phyloP scores from a whole-genome alignment of 2,329 filamentous ascomycete genomes.

The Septoria petroselini region DNA sequence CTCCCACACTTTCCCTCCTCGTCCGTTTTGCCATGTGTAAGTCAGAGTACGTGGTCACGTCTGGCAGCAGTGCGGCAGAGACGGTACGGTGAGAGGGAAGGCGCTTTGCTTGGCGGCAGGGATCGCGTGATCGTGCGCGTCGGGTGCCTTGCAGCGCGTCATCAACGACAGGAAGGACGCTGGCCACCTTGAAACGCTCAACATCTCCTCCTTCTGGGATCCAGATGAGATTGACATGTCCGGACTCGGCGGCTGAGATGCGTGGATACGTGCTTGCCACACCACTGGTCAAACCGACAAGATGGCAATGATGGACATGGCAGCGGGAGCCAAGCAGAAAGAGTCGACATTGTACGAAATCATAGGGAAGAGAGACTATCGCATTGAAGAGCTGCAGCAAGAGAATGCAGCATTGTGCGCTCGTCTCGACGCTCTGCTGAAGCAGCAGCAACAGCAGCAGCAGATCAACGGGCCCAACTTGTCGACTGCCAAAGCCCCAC shows the following conservation, averaged over 20 bases:
- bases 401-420: constrained; percentile 28
- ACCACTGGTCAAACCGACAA: not conserved
- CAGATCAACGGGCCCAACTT: no score
- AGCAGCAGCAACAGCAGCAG: constrained; percentile 9
- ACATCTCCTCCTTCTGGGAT: no score
- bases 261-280: not conserved
- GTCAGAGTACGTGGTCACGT: no score
- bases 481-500: not conserved
- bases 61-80: no score
- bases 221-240: constrained; percentile 2
- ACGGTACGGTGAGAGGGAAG: no score
- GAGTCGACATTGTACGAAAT: constrained; percentile 8
- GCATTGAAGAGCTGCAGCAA: constrained; percentile 26
- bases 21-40: constrained; percentile 40
- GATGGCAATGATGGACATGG: not conserved
- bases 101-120: no score
- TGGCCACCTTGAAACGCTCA: no score
- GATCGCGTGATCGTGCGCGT: not conserved
- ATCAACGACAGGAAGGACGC: no score
- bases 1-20: constrained; percentile 33
- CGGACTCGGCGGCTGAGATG: constrained; percentile 1
- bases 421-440: constrained; percentile 13
- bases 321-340: not conserved
- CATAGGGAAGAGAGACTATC: constrained; percentile 9
- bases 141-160: no score